Evolutionary conservation across 2,329 filamentous ascomycete species (phyloP).

Genomic region (Dactylellina leptospora): DNA sequence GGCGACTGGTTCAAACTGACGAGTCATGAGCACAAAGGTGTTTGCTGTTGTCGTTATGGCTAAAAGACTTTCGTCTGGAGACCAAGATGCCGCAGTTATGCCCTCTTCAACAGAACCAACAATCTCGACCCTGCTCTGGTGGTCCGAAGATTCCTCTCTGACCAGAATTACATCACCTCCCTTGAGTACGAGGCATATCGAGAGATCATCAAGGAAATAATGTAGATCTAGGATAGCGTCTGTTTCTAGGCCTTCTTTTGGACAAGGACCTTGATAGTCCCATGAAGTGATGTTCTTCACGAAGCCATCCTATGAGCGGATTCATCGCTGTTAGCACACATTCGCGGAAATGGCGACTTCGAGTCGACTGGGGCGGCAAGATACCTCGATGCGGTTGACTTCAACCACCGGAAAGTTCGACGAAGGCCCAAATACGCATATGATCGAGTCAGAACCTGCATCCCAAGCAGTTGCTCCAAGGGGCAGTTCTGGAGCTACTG

Average conservation of each 20-base stretch:
- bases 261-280: constrained; percentile 76
- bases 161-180: constrained; percentile 91
- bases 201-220: constrained; percentile 81
- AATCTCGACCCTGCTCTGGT: constrained; percentile 87
- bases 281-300: constrained; percentile 78
- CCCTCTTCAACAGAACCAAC: constrained; percentile 92
- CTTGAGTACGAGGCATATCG: constrained; percentile 82
- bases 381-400: constrained; percentile 66
- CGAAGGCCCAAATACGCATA: constrained; percentile 86
- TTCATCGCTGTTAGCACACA: too few relatives aligned
- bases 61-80: constrained; percentile 90
- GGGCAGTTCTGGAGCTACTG: constrained; percentile 64
- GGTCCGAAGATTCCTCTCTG: constrained; percentile 72
- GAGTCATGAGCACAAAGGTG: constrained; percentile 90
- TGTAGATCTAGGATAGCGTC: constrained; percentile 83
- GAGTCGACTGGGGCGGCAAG: too few relatives aligned
- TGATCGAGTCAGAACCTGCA: constrained; percentile 75
- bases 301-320: too few relatives aligned
- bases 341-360: too few relatives aligned
- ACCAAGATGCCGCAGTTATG: constrained; percentile 89
- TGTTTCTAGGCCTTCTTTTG: constrained; percentile 75
- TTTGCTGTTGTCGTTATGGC: constrained; percentile 80
- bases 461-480: constrained; percentile 88
- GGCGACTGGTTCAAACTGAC: constrained; percentile 83
- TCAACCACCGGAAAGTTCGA: constrained; percentile 75